These are phyloP conservation scores for Prunus davidiana DNA, from an alignment of 306 rosid species.

Conservation along the genomic window DNA sequence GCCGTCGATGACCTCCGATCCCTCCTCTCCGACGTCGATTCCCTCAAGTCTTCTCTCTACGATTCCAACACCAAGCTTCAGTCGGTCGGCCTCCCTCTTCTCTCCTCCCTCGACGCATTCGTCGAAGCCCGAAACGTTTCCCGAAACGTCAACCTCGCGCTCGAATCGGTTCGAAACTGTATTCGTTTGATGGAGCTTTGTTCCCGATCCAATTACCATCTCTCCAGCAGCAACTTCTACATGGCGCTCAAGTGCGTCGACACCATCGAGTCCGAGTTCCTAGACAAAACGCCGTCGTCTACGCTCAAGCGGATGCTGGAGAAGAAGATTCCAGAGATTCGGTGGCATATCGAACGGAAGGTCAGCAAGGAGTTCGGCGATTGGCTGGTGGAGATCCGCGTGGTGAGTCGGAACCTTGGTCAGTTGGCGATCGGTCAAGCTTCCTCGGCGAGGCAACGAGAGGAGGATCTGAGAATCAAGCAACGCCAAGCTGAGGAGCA, in stretches of 20 bases:
- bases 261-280: conserved; percentile 60
- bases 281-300: conserved; percentile 69
- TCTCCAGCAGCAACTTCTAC: conserved; percentile 62
- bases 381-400: conserved; percentile 99
- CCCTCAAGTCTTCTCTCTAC: conserved; percentile 82
- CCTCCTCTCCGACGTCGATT: conserved; percentile 90
- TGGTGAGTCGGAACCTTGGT: conserved; percentile 82
- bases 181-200: conserved; percentile 65
- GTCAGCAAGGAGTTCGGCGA: conserved; percentile 91
- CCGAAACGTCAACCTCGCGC: conserved; percentile 67
- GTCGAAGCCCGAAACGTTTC: conserved; percentile 83
- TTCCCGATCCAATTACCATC: conserved; percentile 74
- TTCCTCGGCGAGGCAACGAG: conserved; percentile 91
- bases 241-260: conserved; percentile 90
- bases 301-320: conserved; percentile 82
- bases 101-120: conserved; percentile 77
- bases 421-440: conserved; percentile 94
- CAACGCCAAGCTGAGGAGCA: conserved; percentile 99
- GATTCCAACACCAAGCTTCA: conserved; percentile 92
- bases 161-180: conserved; percentile 56
- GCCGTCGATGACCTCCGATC: conserved; percentile 99
- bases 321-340: conserved; percentile 93
- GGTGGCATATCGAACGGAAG: conserved; percentile 78
- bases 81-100: conserved; percentile 72
- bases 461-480: conserved; percentile 94